Conservation (phyloP, 495 filamentous ascomycete genomes). For the Lineolata rhizophorae region DNA sequence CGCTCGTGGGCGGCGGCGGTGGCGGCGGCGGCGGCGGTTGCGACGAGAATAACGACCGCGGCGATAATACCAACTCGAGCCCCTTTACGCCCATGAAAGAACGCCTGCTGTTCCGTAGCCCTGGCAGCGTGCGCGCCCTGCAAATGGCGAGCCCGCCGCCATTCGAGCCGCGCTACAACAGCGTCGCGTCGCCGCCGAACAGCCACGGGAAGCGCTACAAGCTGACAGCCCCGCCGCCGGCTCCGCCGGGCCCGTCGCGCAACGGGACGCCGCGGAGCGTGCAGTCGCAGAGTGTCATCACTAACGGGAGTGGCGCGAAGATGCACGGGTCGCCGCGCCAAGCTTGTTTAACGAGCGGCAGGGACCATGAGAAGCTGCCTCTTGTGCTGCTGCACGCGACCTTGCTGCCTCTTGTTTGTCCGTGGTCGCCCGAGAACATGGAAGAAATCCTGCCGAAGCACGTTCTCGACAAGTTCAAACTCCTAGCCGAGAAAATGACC, state of each 20-base stretch:
- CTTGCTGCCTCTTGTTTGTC: conserved; percentile 46
- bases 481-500: conserved; percentile 51
- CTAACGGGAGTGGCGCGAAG: too few species aligned
- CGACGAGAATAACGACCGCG: too few species aligned
- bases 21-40: too few species aligned
- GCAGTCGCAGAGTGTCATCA: too few species aligned
- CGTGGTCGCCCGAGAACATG: conserved; percentile 37
- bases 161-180: conserved; percentile 25
- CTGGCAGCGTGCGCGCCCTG: conserved; percentile 54
- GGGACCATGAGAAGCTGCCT: too few species aligned
- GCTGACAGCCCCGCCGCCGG: conserved; percentile 8
- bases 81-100: conserved; percentile 18
- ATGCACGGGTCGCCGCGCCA: too few species aligned
- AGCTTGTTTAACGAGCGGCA: too few species aligned
- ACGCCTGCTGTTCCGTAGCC: conserved; percentile 37
- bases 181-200: conserved; percentile 15
- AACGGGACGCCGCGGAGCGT: background rate
- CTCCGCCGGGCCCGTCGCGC: conserved; percentile 7
- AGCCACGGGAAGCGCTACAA: conserved; percentile 10
- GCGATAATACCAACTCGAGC: conserved; percentile 2
- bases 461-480: conserved; percentile 48
- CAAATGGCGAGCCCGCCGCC: conserved; percentile 53
- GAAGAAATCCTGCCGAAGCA: conserved; percentile 27
- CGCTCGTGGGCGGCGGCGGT: too few species aligned
- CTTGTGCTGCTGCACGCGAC: conserved; percentile 80